phyloP scores from a whole-genome alignment of 371 early-diverging fungal species.

The Circinella umbellata region DNA sequence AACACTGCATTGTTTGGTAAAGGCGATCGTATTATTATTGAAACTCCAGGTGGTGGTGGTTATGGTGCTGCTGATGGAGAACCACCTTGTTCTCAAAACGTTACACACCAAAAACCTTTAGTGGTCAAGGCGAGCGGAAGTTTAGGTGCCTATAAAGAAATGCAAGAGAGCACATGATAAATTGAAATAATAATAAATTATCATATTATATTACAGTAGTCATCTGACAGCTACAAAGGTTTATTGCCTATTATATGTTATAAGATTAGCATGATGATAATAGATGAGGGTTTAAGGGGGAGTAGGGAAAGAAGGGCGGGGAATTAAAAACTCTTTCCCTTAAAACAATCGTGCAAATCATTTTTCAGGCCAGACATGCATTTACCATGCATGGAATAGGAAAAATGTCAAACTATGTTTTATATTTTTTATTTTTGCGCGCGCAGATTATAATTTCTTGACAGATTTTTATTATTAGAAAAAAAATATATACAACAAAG shows the following conservation, averaged over 20 bases:
- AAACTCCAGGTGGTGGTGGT: constrained; percentile 96
- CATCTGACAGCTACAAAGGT: no score
- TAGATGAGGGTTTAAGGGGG: no score
- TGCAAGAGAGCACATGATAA: constrained; percentile 33
- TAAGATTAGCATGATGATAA: no score
- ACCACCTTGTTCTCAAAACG: background rate
- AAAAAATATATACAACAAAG: constrained; percentile 1
- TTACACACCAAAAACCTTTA: background rate
- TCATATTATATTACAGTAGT: background rate
- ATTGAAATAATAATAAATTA: constrained; percentile 1
- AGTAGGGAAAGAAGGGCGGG: no score
- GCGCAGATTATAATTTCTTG: background rate
- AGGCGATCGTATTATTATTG: constrained; percentile 83
- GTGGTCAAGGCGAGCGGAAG: constrained; percentile 31
- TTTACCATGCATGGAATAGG: constrained; percentile 2
- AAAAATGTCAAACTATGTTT: constrained; percentile 10
- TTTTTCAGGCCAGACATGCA: constrained; percentile 4
- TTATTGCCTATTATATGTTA: no score
- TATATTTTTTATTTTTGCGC: background rate
- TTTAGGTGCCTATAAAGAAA: constrained; percentile 28
- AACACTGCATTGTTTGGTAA: constrained; percentile 76
- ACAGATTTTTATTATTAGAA: constrained; percentile 6
- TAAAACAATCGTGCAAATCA: background rate
- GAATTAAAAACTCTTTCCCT: background rate
- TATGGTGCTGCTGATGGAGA: constrained; percentile 36